Evolutionary conservation across 768 basidiomycete species (phyloP).

Genomic region (Trametes cubensis): DNA sequence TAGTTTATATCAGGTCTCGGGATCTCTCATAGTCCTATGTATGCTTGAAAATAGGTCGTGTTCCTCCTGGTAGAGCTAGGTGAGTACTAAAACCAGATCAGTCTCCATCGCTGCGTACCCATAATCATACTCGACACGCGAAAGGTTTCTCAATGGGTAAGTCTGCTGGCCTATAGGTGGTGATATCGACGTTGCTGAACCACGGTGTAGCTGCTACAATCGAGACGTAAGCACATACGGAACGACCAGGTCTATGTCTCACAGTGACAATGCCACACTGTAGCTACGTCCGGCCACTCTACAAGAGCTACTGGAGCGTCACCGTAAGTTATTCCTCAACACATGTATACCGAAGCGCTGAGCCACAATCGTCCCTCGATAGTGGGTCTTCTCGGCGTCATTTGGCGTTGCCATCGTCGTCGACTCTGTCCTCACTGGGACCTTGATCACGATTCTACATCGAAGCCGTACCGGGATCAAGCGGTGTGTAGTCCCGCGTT

Average conservation of each 20-base stretch:
- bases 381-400: conserved; percentile 1
- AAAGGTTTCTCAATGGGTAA: background rate
- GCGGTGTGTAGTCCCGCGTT: background rate
- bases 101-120: background rate
- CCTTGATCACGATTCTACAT: background rate
- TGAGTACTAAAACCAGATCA: background rate
- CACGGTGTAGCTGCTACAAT: background rate
- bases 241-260: no score
- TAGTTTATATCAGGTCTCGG: no score
- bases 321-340: background rate
- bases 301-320: background rate
- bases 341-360: no score
- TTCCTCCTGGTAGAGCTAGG: background rate
- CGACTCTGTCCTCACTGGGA: background rate
- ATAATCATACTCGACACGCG: no score
- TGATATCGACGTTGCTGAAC: no score
- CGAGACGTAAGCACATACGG: background rate
- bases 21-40: no score
- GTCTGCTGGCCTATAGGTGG: background rate
- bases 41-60: background rate
- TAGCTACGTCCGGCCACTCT: conserved; percentile 1
- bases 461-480: background rate
- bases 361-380: background rate
- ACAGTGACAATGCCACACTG: background rate
- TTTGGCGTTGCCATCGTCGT: conserved; percentile 1